Percentiles rank a stretch among this genome's conserved stretches.
Evolutionary conservation across 179 eudicot genomes (phyloP).

Genomic region (Spinacia oleracea): DNA sequence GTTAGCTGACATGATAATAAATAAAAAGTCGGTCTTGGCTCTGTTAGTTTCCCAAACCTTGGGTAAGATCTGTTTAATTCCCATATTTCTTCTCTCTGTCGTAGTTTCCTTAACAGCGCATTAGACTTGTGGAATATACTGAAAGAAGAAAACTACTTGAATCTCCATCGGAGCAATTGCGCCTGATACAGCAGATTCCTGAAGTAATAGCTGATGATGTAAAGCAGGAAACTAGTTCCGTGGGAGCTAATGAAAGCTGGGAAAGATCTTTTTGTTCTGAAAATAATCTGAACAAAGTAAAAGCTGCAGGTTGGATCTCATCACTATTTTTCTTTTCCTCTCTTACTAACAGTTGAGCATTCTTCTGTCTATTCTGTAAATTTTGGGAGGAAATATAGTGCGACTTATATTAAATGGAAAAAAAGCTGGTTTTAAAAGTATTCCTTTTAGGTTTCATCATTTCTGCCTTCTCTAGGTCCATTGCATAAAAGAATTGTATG

Average conservation of each 20-base stretch:
- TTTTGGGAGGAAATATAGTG: not conserved
- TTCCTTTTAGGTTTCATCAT: not conserved
- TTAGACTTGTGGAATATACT: constrained; percentile 26
- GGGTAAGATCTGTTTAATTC: not conserved
- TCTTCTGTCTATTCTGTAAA: not conserved
- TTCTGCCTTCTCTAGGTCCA: not conserved
- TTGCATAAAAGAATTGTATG: not conserved
- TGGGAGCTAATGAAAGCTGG: constrained; percentile 9
- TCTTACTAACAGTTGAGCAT: not conserved
- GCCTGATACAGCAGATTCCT: constrained; percentile 33
- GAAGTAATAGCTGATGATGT: constrained; percentile 30
- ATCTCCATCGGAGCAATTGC: constrained; percentile 30
- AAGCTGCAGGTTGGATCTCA: constrained; percentile 25
- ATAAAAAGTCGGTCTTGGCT: not conserved
- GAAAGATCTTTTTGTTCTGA: not conserved
- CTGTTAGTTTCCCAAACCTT: not conserved
- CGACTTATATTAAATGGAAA: not conserved
- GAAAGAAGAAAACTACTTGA: constrained; percentile 34
- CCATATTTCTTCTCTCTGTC: constrained; percentile 2
- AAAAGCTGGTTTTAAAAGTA: not conserved
- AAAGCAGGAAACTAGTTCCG: not conserved
- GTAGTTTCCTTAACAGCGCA: constrained; percentile 26
- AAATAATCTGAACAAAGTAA: constrained; percentile 2
- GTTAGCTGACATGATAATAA: not conserved
- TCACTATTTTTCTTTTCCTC: not conserved